Evolutionary conservation across 495 filamentous ascomycete species (phyloP), one percentile per base, ranked within the genome.

Genomic region (Neurospora hispaniola): DNA sequence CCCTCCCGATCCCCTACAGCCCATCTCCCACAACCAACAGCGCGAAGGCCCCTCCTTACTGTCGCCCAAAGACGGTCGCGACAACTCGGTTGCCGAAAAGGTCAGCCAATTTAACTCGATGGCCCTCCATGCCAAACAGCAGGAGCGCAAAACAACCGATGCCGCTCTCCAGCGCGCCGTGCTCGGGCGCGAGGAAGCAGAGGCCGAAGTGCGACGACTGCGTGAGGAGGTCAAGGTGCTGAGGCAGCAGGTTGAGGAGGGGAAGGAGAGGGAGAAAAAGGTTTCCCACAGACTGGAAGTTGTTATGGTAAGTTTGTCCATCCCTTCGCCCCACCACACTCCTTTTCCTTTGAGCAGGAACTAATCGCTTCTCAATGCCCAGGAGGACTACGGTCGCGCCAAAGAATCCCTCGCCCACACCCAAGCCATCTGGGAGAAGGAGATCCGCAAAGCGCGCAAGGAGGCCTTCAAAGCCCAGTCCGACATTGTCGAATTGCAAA

Each of bases 401-500:
- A 94, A 95, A 82, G 92, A 95, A 78, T 90, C 90, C 16, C 87
- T 93, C 75, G 87, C 86, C 18, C 90, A 93, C 77, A 90, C 92
- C 71, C 86, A 91, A 78, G 78, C 88, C 31, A 81, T 94, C 38
- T 95, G 92, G 83, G 93, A 96, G 80, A 96, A 96, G 76, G 93
- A 96, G 78, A 89, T 95, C 43, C 84, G 92, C 66, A 89, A 91
- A 69, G 88, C 90, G n/a, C 85, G 92, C 41, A 96, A 95, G 80
- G 93, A 96, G 76, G 90, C 90, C 0, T 96, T 93, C 83, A 95
- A 93, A 69, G 88, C 91, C 5, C 92, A 93, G 14, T 94, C 92
- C 16, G 82, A 84, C 3, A 78, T 93, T 16, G 90, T 96, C 27
- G 93, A 96, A 76, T 75, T 90, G 14, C 93, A 96, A 78, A 93